A percentile compares a stretch with the other conserved stretches of the same genome.
Evolutionary conservation across 352 stramenopile species (phyloP).

Genomic region (Nothophytophthora sp.): DNA sequence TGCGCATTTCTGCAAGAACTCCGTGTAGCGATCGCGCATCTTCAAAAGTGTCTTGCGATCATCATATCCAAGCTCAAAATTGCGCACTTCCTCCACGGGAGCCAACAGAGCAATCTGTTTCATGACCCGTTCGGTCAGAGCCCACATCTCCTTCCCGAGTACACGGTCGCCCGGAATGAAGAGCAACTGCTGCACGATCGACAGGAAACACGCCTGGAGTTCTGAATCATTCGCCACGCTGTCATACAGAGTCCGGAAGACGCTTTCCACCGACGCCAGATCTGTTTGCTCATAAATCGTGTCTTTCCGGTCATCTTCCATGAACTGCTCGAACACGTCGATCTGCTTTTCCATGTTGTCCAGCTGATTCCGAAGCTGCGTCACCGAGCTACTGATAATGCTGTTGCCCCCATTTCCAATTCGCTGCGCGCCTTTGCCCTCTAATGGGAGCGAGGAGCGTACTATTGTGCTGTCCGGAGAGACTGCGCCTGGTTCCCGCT

Average conservation of each 20-base stretch:
- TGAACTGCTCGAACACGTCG: conserved; percentile 87
- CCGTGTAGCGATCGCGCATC: conserved; percentile 75
- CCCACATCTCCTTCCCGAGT: conserved; percentile 89
- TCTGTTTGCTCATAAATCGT: conserved; percentile 86
- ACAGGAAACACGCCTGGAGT: conserved; percentile 71
- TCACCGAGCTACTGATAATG: conserved; percentile 73
- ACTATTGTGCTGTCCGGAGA: conserved; percentile 31
- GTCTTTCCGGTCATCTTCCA: conserved; percentile 87
- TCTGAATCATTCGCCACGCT: conserved; percentile 63
- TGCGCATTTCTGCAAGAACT: conserved; percentile 69
- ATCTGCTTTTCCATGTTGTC: conserved; percentile 91
- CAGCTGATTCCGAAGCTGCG: conserved; percentile 76
- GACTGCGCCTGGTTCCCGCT: conserved; percentile 30
- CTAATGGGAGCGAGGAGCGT: conserved; percentile 31
- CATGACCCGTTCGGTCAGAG: conserved; percentile 72
- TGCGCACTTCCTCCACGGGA: conserved; percentile 79
- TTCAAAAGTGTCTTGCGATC: conserved; percentile 78
- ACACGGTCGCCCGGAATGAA: conserved; percentile 82
- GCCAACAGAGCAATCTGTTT: conserved; percentile 78
- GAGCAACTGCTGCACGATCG: conserved; percentile 83
- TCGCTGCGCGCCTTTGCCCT: conserved; percentile 14
- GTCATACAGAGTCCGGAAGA: conserved; percentile 62
- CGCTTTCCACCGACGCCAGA: conserved; percentile 65
- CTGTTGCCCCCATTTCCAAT: conserved; percentile 40
- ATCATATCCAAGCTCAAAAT: conserved; percentile 80